A percentile compares a stretch with the other conserved stretches of the same genome.
Conservation (phyloP, 495 filamentous ascomycete genomes). For the Cercophora scortea region DNA sequence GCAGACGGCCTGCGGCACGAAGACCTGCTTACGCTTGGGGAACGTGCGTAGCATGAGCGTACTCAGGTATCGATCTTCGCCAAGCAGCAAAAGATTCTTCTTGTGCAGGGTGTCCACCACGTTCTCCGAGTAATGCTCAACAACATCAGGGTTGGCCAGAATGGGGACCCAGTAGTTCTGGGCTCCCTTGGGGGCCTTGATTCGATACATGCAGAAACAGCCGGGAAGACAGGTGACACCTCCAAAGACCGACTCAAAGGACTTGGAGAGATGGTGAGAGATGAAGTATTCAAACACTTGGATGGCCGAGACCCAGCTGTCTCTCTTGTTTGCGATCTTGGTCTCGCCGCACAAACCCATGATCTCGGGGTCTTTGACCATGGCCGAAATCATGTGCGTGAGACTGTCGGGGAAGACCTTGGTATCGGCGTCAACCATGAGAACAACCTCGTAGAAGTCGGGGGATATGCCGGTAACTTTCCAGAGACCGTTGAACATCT, state of each 20-base stretch:
- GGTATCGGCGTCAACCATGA: conserved; percentile 99
- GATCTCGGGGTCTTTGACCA: conserved; percentile 98
- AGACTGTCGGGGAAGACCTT: conserved; percentile 97
- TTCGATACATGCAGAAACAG: conserved; percentile 99
- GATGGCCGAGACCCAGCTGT: conserved; percentile 94
- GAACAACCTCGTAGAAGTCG: conserved; percentile 93
- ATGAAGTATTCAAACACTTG: conserved; percentile 99
- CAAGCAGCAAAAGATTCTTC: conserved; percentile 92
- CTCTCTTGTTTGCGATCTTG: conserved; percentile 97
- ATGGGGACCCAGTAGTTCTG: conserved; percentile 99
- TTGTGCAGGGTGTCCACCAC: conserved; percentile 98
- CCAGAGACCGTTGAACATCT: conserved; percentile 99
- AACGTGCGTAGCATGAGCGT: conserved; percentile 98
- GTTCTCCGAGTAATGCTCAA: conserved; percentile 99
- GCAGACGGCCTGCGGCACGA: conserved; percentile 96
- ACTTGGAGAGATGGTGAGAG: conserved; percentile 92
- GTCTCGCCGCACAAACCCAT: conserved; percentile 99
- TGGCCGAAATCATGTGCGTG: conserved; percentile 97
- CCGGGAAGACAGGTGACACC: conserved; percentile 98
- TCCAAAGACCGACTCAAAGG: conserved; percentile 97
- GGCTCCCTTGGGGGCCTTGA: conserved; percentile 96
- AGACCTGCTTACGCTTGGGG: conserved; percentile 98
- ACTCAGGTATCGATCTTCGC: conserved; percentile 93
- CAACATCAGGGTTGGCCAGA: conserved; percentile 94
- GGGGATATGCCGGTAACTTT: conserved; percentile 96